Conservation (phyloP, 345 rosid species). For the Lepidium africanum region DNA sequence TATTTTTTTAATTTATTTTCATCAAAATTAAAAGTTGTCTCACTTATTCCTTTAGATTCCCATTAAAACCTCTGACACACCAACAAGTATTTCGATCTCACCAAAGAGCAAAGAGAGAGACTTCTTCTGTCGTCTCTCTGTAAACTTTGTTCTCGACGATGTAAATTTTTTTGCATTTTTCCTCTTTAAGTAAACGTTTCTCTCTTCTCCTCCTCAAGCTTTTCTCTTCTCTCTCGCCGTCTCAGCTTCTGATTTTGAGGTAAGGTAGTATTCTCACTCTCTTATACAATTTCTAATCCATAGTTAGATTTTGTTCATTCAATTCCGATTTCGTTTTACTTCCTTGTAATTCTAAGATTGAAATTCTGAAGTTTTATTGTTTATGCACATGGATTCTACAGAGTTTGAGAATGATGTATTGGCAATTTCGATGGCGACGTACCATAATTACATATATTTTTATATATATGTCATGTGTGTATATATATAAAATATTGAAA, state of each 20-base stretch:
- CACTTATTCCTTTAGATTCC: conserved; percentile 14
- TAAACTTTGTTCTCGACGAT: conserved; percentile 6
- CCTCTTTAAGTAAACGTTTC: neutral
- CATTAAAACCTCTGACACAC: conserved; percentile 20
- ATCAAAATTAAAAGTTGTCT: neutral
- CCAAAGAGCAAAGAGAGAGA: neutral
- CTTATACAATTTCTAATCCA: neutral
- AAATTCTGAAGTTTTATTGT: neutral
- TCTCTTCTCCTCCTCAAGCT: neutral
- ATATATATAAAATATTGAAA: neutral
- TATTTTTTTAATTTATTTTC: neutral
- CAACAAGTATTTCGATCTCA: conserved; percentile 1
- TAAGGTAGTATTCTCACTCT: conserved; percentile 9
- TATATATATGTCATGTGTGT: too few relatives aligned
- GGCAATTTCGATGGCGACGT: conserved; percentile 8
- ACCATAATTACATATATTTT: neutral
- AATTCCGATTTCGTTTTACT: neutral
- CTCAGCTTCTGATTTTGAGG: conserved; percentile 9
- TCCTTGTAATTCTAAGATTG: neutral
- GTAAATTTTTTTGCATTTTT: neutral
- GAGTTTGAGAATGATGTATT: conserved; percentile 3
- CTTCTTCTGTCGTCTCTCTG: neutral
- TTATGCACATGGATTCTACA: neutral
- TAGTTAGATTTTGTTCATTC: neutral
- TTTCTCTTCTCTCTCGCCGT: neutral